These are phyloP conservation scores for Arthrinium puccinioides DNA, from an alignment of 2,329 filamentous ascomycete genomes.

Conservation along the genomic window DNA sequence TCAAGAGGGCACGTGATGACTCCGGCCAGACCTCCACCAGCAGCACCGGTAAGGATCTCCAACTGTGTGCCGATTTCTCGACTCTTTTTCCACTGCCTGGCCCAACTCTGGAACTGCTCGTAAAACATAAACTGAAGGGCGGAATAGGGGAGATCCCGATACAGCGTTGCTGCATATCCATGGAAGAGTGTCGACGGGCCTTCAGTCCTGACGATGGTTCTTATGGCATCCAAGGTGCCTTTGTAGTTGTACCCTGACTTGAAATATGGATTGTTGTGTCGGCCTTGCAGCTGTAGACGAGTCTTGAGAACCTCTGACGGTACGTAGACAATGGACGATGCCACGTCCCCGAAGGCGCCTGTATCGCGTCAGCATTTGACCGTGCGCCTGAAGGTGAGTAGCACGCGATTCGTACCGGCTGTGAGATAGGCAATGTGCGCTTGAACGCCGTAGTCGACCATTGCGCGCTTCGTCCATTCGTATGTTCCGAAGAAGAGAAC, in stretches of 20 bases:
- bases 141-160: slow-evolving; percentile 90
- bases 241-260: slow-evolving; percentile 94
- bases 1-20: slow-evolving; percentile 93
- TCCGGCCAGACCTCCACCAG: slow-evolving; percentile 85
- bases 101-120: slow-evolving; percentile 83
- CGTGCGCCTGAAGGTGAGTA: not conserved
- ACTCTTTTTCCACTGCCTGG: slow-evolving; percentile 69
- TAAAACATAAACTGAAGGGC: slow-evolving; percentile 97
- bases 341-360: slow-evolving; percentile 91
- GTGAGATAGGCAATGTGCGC: slow-evolving; percentile 79
- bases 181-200: slow-evolving; percentile 83
- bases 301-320: slow-evolving; percentile 97
- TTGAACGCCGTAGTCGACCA: slow-evolving; percentile 79
- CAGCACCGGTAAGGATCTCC: slow-evolving; percentile 83
- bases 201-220: slow-evolving; percentile 77
- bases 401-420: slow-evolving; percentile 64
- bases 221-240: slow-evolving; percentile 73
- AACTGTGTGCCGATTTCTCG: slow-evolving; percentile 78
- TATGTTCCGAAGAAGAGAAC: slow-evolving; percentile 95
- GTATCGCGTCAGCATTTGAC: slow-evolving; percentile 1
- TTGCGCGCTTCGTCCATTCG: slow-evolving; percentile 84
- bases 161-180: slow-evolving; percentile 94
- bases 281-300: slow-evolving; percentile 88
- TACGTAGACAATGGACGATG: slow-evolving; percentile 88
- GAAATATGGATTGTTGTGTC: slow-evolving; percentile 92